Base-by-base conservation (phyloP, 495 filamentous ascomycete genomes). In the Penicillium longicatenatum region DNA sequence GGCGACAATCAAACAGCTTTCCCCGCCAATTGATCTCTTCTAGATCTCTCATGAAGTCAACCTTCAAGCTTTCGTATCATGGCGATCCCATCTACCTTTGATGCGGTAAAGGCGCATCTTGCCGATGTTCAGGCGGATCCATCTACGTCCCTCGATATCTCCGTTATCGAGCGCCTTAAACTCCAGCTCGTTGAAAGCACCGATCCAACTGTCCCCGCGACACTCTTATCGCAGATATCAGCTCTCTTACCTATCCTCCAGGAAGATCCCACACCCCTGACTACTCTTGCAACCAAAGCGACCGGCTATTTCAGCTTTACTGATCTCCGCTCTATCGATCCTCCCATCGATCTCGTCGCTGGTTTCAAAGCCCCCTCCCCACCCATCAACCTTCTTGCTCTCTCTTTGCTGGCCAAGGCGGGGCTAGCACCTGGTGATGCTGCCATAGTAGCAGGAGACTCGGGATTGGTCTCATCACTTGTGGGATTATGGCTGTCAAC, bases 331-430 rank as follows among this genome's bases (percentile, higher is more conserved):
- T 63, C 75, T 6, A 58, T 83, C 37, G 54, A 79, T 4, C 80
- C 80, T 37, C 69, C 79, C 3, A 69, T 81, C 24, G 65, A 82
- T 48, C 76, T 83, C 47, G 55, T 73, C 49, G 77, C 77, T 22
- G 80, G 79, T 8, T 79, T 92, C 46, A 73, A 75, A 41, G 84
- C 86, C 4, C 81, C 86, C 1, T 82, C 84, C 3, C 76, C 81
- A 16, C 81, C 87, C 0, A 84, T 89, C 63, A 92, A 93, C 63
- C 63, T 87, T 11, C 79, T 93, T 19, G 87, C 83, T 52, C 79
- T 96, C 26, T 77, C 82, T 3, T 69, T 96, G 52, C 71, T 97
- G 46, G 79, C 81, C 58, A 96, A 95, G 65, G 92, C 91, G 10
- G 77, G 84, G 21, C 60, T 73, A 11, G 70, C 71, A 21, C 77